Percentiles rank a stretch among this genome's conserved stretches.
These are phyloP conservation scores for Panicum virgatum DNA, from an alignment of 202 grass and related monocot species.

Conservation along the genomic window DNA sequence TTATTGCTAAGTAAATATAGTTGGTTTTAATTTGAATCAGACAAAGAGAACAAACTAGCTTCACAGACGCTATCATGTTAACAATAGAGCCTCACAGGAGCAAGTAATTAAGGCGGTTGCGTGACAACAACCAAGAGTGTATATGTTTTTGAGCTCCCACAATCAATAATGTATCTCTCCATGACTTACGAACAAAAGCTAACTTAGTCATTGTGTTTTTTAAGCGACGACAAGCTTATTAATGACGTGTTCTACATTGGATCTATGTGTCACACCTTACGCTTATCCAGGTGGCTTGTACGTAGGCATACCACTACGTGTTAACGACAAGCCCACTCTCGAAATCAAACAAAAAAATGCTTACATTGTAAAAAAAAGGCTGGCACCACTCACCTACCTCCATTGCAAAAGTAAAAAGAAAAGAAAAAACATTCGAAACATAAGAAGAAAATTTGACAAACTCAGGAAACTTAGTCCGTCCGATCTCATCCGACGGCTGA, in stretches of 20 bases:
- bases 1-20: neutral
- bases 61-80: neutral
- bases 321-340: neutral
- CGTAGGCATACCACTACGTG: fast-evolving
- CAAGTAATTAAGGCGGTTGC: too few relatives aligned
- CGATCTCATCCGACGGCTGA: neutral
- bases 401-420: neutral
- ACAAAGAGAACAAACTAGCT: neutral
- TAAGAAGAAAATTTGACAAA: neutral
- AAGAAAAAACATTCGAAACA: neutral
- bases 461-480: neutral
- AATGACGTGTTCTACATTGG: neutral
- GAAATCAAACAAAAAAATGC: neutral
- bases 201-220: neutral
- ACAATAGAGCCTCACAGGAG: neutral
- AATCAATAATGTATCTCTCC: neutral
- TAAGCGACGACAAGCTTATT: too few relatives aligned
- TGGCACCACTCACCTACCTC: neutral
- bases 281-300: neutral
- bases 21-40: neutral
- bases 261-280: neutral
- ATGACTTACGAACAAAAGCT: neutral
- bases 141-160: neutral
- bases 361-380: too few relatives aligned
- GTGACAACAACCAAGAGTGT: neutral